Evolutionary conservation across 106 monocot genomes (phyloP), one percentile per base, ranked within the genome.

Genomic region (Alisma plantagoaquatica): DNA sequence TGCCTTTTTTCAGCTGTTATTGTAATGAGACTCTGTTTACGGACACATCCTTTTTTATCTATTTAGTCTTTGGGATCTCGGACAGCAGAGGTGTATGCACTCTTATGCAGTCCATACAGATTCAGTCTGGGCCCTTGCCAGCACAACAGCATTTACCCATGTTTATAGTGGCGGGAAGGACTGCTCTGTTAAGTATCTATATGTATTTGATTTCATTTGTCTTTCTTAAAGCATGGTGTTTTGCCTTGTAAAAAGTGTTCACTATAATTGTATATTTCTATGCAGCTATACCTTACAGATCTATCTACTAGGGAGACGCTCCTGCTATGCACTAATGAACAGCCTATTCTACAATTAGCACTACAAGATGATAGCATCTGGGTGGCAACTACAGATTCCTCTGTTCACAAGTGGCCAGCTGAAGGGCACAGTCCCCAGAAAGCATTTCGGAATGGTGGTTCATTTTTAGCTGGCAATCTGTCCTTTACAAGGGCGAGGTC

Each of bases 31-130:
- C n/a, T n/a, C n/a, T n/a, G n/a, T n/a, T n/a, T n/a, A n/a, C n/a
- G n/a, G n/a, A n/a, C n/a, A n/a, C n/a, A n/a, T n/a, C n/a, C n/a
- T n/a, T n/a, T n/a, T n/a, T n/a, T n/a, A n/a, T n/a, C n/a, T n/a
- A n/a, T 89, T 66, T 57, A 98, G 96, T 10, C 54, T 98, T 54
- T 98, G 96, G 96, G 96, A 98, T 81, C 78, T 98, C 63, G 96
- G 96, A 65, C 96, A 98, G 65, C 96, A 98, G 61, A 70, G 96
- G 17, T 98, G 96, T 57, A 56, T 98, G 19, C 96, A 98, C 72
- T 98, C 89, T 60, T 98, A 98, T 79, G 89, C 96, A 51, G 96
- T 98, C 31, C 96, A 98, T 61, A 98, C 84, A 44, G 96, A 98
- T 67, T 98, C 96, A 25, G 85, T 98, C 26, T 98, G 96, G 96